Percentiles rank a stretch among this genome's conserved stretches.
Evolutionary conservation across 768 basidiomycete genomes (phyloP).

Genomic region (Ramaria rubella): DNA sequence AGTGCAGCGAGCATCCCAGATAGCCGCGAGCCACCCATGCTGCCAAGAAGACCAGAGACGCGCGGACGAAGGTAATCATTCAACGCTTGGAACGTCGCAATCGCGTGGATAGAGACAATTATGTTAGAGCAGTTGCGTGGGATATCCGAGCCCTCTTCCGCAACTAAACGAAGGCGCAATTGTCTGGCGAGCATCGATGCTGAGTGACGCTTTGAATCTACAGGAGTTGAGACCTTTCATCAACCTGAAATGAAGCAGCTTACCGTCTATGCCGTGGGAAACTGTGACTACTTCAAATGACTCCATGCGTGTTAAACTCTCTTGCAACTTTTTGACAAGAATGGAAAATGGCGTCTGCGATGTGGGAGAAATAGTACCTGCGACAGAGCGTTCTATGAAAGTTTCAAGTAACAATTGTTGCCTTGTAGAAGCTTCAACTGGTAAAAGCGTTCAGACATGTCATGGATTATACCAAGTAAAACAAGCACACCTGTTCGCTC

Average conservation of each 20-base stretch:
- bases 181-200: constrained; percentile 90
- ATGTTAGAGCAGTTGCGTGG: constrained; percentile 76
- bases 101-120: constrained; percentile 95
- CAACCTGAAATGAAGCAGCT: too few relatives aligned
- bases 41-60: constrained; percentile 62
- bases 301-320: constrained; percentile 92
- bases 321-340: constrained; percentile 93
- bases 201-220: constrained; percentile 89
- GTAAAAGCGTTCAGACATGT: background rate
- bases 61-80: constrained; percentile 94
- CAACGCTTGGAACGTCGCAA: constrained; percentile 95
- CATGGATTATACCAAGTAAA: background rate
- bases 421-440: constrained; percentile 60
- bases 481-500: constrained; percentile 44
- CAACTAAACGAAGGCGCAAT: constrained; percentile 81
- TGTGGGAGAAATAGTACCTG: constrained; percentile 28
- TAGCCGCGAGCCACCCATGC: constrained; percentile 40
- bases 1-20: constrained; percentile 90
- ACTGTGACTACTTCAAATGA: constrained; percentile 92
- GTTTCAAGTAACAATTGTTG: constrained; percentile 76
- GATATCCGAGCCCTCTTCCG: constrained; percentile 82
- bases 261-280: constrained; percentile 75
- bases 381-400: constrained; percentile 53
- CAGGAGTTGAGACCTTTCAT: constrained; percentile 4
- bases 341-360: constrained; percentile 59